These are phyloP conservation scores for Suillus cothurnatus DNA, from an alignment of 768 basidiomycete genomes.

Conservation along the genomic window DNA sequence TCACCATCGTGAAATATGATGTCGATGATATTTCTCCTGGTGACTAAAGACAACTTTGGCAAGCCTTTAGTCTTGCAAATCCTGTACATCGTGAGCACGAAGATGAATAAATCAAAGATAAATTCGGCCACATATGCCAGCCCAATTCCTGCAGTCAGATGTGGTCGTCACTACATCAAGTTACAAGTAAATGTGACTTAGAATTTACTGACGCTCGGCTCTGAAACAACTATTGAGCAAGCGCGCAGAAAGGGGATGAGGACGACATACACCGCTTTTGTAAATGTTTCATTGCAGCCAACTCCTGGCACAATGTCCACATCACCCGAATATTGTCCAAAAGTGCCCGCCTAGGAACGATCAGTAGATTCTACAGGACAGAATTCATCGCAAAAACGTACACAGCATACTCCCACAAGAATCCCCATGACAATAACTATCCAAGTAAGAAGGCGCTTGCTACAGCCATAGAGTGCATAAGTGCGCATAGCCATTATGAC, in stretches of 20 bases:
- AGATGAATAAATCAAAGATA: constrained; percentile 50
- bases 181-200: background rate
- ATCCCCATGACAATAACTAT: constrained; percentile 36
- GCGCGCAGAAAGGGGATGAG: background rate
- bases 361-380: background rate
- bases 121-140: constrained; percentile 54
- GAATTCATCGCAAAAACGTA: constrained; percentile 27
- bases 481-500: constrained; percentile 50
- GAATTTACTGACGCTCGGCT: constrained; percentile 24
- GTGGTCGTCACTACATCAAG: background rate
- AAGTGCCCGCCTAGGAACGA: constrained; percentile 16
- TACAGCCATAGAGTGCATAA: constrained; percentile 50
- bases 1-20: constrained; percentile 53
- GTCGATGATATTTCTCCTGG: constrained; percentile 39
- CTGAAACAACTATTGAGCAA: background rate
- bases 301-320: constrained; percentile 24
- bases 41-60: constrained; percentile 18
- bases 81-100: constrained; percentile 49
- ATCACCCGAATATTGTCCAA: constrained; percentile 49
- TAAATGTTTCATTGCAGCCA: constrained; percentile 29
- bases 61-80: constrained; percentile 41
- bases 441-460: constrained; percentile 37
- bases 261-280: constrained; percentile 8
- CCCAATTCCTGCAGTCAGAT: constrained; percentile 25
- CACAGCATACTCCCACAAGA: constrained; percentile 36